Percentiles rank a stretch among this genome's conserved stretches.
Evolutionary conservation across 352 stramenopile genomes (phyloP).

Genomic region (Phytophthora boehmeriae): DNA sequence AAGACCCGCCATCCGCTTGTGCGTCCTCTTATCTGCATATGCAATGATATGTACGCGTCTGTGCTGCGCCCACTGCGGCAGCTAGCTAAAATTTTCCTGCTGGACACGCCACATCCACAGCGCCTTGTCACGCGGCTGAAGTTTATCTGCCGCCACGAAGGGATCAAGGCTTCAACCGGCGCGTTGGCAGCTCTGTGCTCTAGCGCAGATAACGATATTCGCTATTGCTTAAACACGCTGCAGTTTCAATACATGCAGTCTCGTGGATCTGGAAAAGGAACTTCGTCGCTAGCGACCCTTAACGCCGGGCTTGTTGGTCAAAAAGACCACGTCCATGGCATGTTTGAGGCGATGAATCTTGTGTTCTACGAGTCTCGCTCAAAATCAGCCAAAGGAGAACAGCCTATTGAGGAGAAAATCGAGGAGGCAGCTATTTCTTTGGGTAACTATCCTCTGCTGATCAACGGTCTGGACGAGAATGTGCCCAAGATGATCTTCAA

Average conservation of each 20-base stretch:
- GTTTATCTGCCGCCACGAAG: slow-evolving; percentile 92
- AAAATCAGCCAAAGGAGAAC: slow-evolving; percentile 46
- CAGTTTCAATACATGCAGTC: slow-evolving; percentile 91
- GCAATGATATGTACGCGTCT: slow-evolving; percentile 98
- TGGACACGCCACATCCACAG: slow-evolving; percentile 83
- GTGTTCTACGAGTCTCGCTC: slow-evolving; percentile 75
- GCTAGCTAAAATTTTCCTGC: slow-evolving; percentile 93
- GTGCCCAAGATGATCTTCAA: slow-evolving; percentile 89
- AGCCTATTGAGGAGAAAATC: slow-evolving; percentile 53
- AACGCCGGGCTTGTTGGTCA: slow-evolving; percentile 49
- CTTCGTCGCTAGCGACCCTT: slow-evolving; percentile 25
- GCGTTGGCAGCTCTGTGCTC: slow-evolving; percentile 61
- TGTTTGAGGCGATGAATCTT: slow-evolving; percentile 73
- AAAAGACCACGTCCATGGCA: slow-evolving; percentile 63
- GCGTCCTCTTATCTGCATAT: slow-evolving; percentile 98
- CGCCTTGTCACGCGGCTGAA: slow-evolving; percentile 93
- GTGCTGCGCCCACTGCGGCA: slow-evolving; percentile 94
- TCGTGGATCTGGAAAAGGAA: slow-evolving; percentile 17
- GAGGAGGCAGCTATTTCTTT: slow-evolving; percentile 72
- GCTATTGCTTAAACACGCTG: slow-evolving; percentile 96
- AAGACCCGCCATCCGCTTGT: slow-evolving; percentile 80
- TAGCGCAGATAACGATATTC: slow-evolving; percentile 91
- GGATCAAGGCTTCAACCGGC: slow-evolving; percentile 77
- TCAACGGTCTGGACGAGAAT: slow-evolving; percentile 91
- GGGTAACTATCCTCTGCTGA: slow-evolving; percentile 79